phyloP scores from a whole-genome alignment of 1,284 basidiomycete genomes.

The Ganoderma sinense region DNA sequence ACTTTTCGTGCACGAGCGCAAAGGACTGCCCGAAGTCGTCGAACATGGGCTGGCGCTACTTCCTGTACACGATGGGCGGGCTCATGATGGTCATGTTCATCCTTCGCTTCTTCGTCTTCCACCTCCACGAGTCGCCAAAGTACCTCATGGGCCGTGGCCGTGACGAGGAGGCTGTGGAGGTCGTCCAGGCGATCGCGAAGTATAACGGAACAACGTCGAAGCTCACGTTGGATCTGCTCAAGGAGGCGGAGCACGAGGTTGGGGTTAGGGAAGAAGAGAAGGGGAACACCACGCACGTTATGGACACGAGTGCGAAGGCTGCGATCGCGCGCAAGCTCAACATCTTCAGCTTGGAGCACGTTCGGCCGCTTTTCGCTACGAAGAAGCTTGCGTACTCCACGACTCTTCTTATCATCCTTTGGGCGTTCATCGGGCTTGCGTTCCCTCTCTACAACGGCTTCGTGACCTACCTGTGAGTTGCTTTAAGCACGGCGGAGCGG shows the following conservation, averaged over 20 bases:
- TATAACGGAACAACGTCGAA: slow-evolving; percentile 64
- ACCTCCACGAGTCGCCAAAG: slow-evolving; percentile 80
- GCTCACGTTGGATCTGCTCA: slow-evolving; percentile 59
- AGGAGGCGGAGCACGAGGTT: slow-evolving; percentile 36
- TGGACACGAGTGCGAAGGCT: slow-evolving; percentile 43
- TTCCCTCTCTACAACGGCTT: slow-evolving; percentile 74
- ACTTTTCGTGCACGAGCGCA: slow-evolving; percentile 61
- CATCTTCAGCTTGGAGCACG: slow-evolving; percentile 52
- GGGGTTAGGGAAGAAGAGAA: slow-evolving; percentile 18
- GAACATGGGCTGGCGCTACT: slow-evolving; percentile 81
- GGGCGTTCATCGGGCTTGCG: slow-evolving; percentile 74
- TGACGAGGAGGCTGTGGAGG: slow-evolving; percentile 75
- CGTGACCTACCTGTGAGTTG: slow-evolving; percentile 61
- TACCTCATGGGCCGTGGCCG: slow-evolving; percentile 77
- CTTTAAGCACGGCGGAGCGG: not conserved
- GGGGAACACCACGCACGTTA: slow-evolving; percentile 31
- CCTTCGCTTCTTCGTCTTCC: slow-evolving; percentile 77
- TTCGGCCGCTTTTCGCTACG: slow-evolving; percentile 69
- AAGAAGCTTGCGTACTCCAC: slow-evolving; percentile 70
- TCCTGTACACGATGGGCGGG: slow-evolving; percentile 67
- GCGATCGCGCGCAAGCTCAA: slow-evolving; percentile 52
- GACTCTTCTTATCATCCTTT: slow-evolving; percentile 62
- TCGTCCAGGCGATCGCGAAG: slow-evolving; percentile 72
- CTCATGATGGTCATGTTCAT: slow-evolving; percentile 70
- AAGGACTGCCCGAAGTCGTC: slow-evolving; percentile 50